phyloP scores from a whole-genome alignment of 352 stramenopile genomes.

The Labyrinthula sp. region DNA sequence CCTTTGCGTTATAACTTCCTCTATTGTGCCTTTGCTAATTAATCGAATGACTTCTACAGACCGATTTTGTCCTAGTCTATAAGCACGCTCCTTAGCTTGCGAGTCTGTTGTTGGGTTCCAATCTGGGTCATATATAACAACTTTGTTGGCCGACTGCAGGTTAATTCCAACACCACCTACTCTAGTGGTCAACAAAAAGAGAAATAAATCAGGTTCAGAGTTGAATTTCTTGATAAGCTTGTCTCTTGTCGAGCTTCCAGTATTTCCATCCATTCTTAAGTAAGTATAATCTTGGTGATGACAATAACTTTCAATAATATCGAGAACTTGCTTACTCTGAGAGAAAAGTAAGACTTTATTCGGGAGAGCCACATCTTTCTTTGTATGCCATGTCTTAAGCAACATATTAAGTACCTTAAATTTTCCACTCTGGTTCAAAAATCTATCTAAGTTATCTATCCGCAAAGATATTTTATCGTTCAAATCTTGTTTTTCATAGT shows the following conservation, averaged over 20 bases:
- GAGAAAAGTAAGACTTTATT: constrained; percentile 48
- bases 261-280: constrained; percentile 36
- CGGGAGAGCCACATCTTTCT: constrained; percentile 29
- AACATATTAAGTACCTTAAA: constrained; percentile 13
- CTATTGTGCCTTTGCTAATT: constrained; percentile 45
- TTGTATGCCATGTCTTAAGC: constrained; percentile 32
- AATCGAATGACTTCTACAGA: constrained; percentile 45
- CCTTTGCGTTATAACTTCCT: constrained; percentile 78
- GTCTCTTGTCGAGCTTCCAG: constrained; percentile 34
- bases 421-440: constrained; percentile 18
- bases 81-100: constrained; percentile 44
- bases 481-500: constrained; percentile 28
- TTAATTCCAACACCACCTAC: constrained; percentile 46
- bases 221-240: constrained; percentile 42
- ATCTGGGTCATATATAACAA: constrained; percentile 40
- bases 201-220: constrained; percentile 36
- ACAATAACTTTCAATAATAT: constrained; percentile 45
- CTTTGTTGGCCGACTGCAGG: constrained; percentile 37
- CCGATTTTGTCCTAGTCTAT: constrained; percentile 46
- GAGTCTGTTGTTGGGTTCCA: constrained; percentile 48
- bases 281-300: constrained; percentile 23
- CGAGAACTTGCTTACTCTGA: constrained; percentile 41
- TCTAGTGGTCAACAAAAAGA: constrained; percentile 48
- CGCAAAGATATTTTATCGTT: constrained; percentile 35
- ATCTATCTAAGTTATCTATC: constrained; percentile 4